phyloP scores from a whole-genome alignment of 129 eudicot species.

The Cynara cardunculus region DNA sequence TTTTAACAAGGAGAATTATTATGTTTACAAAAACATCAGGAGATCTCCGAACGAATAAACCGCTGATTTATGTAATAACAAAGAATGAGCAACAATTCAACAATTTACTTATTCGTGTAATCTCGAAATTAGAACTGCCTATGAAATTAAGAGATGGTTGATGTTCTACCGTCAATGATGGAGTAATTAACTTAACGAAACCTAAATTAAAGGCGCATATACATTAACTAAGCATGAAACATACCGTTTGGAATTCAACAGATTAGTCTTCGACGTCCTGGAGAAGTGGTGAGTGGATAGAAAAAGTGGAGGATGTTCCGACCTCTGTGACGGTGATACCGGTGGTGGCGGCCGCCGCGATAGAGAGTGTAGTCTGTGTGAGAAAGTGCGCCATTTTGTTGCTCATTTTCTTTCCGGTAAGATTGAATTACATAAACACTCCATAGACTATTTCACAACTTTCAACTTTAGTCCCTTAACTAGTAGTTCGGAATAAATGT shows the following conservation, averaged over 20 bases:
- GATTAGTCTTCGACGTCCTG: not conserved
- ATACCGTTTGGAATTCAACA: slow-evolving; percentile 22
- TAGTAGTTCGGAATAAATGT: not conserved
- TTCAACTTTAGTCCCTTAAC: not conserved
- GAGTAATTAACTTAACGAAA: not conserved
- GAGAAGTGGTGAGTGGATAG: not conserved
- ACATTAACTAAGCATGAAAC: not conserved
- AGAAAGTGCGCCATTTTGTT: slow-evolving; percentile 7
- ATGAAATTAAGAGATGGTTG: not conserved
- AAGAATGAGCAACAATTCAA: not conserved
- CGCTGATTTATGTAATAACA: not conserved
- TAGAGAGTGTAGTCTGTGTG: not conserved
- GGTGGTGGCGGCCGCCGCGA: not conserved
- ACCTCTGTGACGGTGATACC: slow-evolving; percentile 9
- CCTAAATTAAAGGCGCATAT: not conserved
- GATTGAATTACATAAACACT: not conserved
- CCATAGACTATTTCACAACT: slow-evolving; percentile 14
- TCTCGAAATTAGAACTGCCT: not conserved
- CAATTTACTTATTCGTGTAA: not conserved
- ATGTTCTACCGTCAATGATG: not conserved
- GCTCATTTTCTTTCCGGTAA: not conserved
- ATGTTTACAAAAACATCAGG: not conserved
- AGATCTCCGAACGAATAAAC: not conserved
- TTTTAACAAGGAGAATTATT: not conserved
- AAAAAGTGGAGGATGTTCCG: not conserved